Evolutionary conservation across 805 yeast species (phyloP).

Genomic region (Saccharomycopsis fermentans): DNA sequence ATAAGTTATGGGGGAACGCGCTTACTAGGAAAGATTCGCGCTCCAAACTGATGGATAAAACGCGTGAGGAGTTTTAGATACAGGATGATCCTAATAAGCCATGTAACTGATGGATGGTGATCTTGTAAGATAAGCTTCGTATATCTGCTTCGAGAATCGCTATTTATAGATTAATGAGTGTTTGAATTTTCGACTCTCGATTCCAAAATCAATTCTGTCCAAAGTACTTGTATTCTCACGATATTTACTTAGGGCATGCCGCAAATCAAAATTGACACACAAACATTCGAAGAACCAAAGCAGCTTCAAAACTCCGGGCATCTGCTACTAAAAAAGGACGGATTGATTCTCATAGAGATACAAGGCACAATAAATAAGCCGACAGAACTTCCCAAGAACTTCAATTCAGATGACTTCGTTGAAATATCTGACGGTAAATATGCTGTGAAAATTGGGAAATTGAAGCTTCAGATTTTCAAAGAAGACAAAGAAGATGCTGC

Average conservation of each 20-base stretch:
- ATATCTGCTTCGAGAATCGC: no score
- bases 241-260: slow-evolving; percentile 4
- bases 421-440: not conserved
- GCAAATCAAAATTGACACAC: slow-evolving; percentile 8
- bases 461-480: not conserved
- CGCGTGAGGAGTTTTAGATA: not conserved
- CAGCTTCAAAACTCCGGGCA: not conserved
- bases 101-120: no score
- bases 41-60: not conserved
- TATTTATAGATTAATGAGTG: no score
- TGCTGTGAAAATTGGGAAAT: slow-evolving; percentile 11
- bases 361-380: slow-evolving; percentile 16
- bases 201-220: no score
- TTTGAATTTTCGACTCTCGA: no score
- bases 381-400: slow-evolving; percentile 1
- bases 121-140: not conserved
- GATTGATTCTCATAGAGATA: slow-evolving; percentile 15
- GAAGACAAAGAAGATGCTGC: not conserved
- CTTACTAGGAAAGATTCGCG: not conserved
- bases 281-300: not conserved
- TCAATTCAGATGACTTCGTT: not conserved
- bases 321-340: slow-evolving; percentile 10
- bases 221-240: no score
- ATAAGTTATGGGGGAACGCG: not conserved
- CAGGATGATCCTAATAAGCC: no score